Conservation (phyloP, 2,329 filamentous ascomycete genomes). For the Ceratocystis cubensis region DNA sequence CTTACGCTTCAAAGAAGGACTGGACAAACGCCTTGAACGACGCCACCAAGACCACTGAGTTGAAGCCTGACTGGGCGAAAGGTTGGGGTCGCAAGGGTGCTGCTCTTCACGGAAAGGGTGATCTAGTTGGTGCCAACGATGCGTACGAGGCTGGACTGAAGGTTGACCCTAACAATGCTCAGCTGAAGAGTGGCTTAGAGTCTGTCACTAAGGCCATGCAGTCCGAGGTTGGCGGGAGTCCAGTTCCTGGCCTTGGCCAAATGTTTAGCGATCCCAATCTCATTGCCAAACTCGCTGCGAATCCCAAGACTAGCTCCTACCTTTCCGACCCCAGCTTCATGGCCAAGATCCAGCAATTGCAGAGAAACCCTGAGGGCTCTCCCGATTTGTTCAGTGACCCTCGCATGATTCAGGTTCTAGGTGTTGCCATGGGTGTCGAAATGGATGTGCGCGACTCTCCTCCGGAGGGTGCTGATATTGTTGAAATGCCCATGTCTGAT, state of each 20-base stretch:
- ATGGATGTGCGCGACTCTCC: constrained; percentile 46
- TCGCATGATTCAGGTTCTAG: constrained; percentile 84
- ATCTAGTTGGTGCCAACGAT: constrained; percentile 72
- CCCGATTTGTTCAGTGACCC: constrained; percentile 78
- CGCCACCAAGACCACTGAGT: constrained; percentile 81
- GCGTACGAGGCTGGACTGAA: constrained; percentile 93
- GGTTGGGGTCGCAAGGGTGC: constrained; percentile 90
- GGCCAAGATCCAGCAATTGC: constrained; percentile 70
- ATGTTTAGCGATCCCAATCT: constrained; percentile 93
- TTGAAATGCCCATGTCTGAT: constrained; percentile 70
- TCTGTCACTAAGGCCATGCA: constrained; percentile 83
- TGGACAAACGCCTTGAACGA: constrained; percentile 76
- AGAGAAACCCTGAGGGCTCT: constrained; percentile 66
- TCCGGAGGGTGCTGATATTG: constrained; percentile 28
- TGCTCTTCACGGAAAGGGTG: constrained; percentile 75
- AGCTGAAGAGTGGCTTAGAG: constrained; percentile 77
- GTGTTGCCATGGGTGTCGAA: constrained; percentile 85
- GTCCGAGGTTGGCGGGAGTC: constrained; percentile 34
- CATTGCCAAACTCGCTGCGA: constrained; percentile 76
- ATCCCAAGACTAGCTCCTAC: constrained; percentile 79
- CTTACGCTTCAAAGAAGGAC: constrained; percentile 77
- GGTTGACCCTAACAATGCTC: constrained; percentile 79
- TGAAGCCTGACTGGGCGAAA: constrained; percentile 98
- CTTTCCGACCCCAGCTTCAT: constrained; percentile 82
- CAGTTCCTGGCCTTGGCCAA: constrained; percentile 63